Evolutionary conservation across 2,329 filamentous ascomycete genomes (phyloP), one percentile per base, ranked within the genome.

Genomic region (Parasarocladium wereldwijsianum): DNA sequence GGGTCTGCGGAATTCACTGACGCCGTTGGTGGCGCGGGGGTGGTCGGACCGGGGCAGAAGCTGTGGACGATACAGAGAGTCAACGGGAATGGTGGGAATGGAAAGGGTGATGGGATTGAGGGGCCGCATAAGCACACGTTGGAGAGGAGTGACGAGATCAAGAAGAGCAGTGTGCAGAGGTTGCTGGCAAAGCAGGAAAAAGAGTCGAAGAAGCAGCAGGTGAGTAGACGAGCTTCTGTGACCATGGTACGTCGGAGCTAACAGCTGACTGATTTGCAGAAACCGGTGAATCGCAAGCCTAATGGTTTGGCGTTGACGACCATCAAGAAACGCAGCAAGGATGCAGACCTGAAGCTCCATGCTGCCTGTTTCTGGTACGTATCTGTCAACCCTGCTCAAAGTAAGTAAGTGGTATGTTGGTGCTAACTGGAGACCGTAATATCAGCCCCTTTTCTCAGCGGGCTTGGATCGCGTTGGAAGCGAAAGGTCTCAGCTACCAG

Each of bases 391-490:
- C n/a, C 21, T 4, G 8, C 5, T 16, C 4, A 6, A 10, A 15
- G 24, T 26, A 36, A n/a, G n/a, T n/a, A n/a, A 11, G 14, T 19
- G 29, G 19, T 17, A 6, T 14, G 27, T 32, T 29, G 32, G 27
- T 29, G 20, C 31, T n/a, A n/a, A n/a, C n/a, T n/a, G n/a, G n/a
- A n/a, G n/a, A n/a, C n/a, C n/a, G n/a, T n/a, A n/a, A n/a, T n/a
- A n/a, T 6, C 25, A 81, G 78, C 45, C 83, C 83, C 16, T 90
- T 87, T 47, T 83, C 84, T 2, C 83, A 92, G 47, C 72, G 83
- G 12, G 79, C 90, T 16, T 93, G 84, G 84, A 90, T 93, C 38
- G 79, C 83, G 1, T 63, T 93, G 20, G 83, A 93, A 50, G 62
- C 75, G 42, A 90, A 90, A 49, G 66, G 70, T 12, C 63, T 90